A percentile compares a stretch with the other conserved stretches of the same genome.
Conservation (phyloP, 2,329 filamentous ascomycete species). For the Neurospora crassa region DNA sequence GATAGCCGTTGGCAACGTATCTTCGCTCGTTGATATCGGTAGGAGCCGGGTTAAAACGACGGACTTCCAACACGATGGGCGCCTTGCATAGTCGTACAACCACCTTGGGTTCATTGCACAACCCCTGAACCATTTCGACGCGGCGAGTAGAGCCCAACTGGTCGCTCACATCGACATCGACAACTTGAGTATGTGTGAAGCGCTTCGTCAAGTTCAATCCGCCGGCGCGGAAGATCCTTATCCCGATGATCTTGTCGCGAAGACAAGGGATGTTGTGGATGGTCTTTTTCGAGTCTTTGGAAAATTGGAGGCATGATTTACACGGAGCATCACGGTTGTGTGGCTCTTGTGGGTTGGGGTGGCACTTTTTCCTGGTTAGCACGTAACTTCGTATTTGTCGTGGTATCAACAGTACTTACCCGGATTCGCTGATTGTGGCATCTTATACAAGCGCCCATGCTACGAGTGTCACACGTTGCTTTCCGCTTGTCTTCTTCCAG, state of each 20-base stretch:
- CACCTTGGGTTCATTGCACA: constrained; percentile 26
- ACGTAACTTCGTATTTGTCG: neutral
- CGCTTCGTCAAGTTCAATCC: constrained; percentile 34
- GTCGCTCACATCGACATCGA: constrained; percentile 26
- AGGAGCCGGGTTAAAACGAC: constrained; percentile 28
- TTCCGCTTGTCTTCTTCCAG: constrained; percentile 20
- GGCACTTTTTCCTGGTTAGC: constrained; percentile 25
- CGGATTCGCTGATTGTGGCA: constrained; percentile 35
- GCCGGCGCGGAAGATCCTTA: constrained; percentile 31
- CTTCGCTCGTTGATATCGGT: constrained; percentile 30
- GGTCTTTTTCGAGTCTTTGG: constrained; percentile 33
- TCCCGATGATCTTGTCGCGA: constrained; percentile 33
- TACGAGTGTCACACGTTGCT: constrained; percentile 27
- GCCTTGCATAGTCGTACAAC: constrained; percentile 24
- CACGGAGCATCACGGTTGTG: constrained; percentile 24
- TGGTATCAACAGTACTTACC: constrained; percentile 22
- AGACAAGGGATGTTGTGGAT: constrained; percentile 36
- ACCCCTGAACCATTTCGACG: constrained; percentile 30
- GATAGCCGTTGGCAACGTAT: constrained; percentile 26
- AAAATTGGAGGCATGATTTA: constrained; percentile 28
- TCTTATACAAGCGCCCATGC: constrained; percentile 31
- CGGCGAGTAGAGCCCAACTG: constrained; percentile 11
- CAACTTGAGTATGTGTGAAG: constrained; percentile 31
- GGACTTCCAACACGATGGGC: constrained; percentile 30
- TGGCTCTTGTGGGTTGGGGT: constrained; percentile 22